Evolutionary conservation across 192 early-diverging fungal genomes (phyloP), one percentile per base, ranked within the genome.

Genomic region (Coemansia sp.): DNA sequence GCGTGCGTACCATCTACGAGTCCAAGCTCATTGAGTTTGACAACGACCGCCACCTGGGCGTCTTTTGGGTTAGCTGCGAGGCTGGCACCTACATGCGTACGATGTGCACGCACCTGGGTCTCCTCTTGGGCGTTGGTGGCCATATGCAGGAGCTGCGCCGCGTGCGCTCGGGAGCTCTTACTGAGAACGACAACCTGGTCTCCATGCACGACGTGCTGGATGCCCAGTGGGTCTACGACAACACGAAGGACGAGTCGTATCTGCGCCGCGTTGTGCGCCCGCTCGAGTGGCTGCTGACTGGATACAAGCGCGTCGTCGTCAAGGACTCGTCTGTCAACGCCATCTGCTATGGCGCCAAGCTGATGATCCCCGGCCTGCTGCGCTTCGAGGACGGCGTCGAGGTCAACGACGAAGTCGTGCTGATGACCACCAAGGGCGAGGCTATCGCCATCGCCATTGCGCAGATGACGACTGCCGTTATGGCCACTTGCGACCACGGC

Each of bases 361-460:
- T 98, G 57, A 98, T 99, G 97, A 89, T 99, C 63, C 97, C 97
- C 24, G 97, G 97, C 79, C 90, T 98, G 22, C 87, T 99, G 62
- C 92, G 96, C 34, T 99, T 94, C 72, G 95, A 98, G 85, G 92
- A 92, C 67, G 95, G 91, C 49, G 91, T 99, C 75, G 97, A 99
- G 79, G 75, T 98, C 75, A 88, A 95, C 81, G 96, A 99, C 78
- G 97, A 99, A 85, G 90, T 99, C 50, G 95, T 99, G 27, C 85
- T 99, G 71, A 99, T 99, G 94, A 95, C 97, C 49, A 99, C 97
- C 80, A 99, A 99, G 90, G 97, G 97, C 68, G 97, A 99, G 79
- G 97, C 97, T 40, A 97, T 99, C 73, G 97, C 97, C 18, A 86
- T 99, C n/a, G 96, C 90, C 62, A 94, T 95, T 78, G 96, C 96